Evolutionary conservation across 73 alveolate genomes (phyloP), one percentile per base, ranked within the genome.

Genomic region (Diophrys sp.): DNA sequence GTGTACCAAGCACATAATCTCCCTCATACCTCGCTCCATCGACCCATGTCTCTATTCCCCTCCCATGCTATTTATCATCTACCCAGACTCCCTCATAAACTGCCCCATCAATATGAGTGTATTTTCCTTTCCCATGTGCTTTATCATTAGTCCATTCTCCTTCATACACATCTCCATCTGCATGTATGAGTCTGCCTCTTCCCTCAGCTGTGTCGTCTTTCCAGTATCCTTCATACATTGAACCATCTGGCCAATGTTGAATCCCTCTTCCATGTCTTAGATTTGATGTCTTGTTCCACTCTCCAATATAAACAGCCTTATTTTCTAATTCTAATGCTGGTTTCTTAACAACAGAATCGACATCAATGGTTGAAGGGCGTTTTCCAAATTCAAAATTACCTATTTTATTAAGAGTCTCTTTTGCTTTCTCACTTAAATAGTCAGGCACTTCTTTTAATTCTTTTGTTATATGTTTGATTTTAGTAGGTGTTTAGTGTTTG

Each of bases 261-360:
- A 87, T 75, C 8, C 97, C 97, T 70, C 87, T 71, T 2, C 97
- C 97, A 74, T 90, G 93, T 8, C 95, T 32, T 1, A 71, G 34
- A 54, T 75, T 75, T 29, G 82, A 81, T 29, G 69, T 81, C 29
- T 44, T 69, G 26, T 81, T 70, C 88, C 88, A 80, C 69, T 80
- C 88, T 32, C 88, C 88, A 53, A 80, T 73, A 31, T 80, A 80
- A 24, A 71, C 44, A 28, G 88, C 88, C 25, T 81, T 81, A 34
- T 80, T 80, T 14, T 80, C 88, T 1, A 80, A 80, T 29, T 80
- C 81, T n/a, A 34, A 80, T 0, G 88, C 81, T 18, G 82, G 82
- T 28, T 81, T 31, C 33, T 80, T 56, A 2, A 80, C 71, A 30
- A 80, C 57, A 56, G 67, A 68, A 31, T 78, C 69, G 1, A 28